Evolutionary conservation across 1,284 basidiomycete species (phyloP).

Genomic region (Cryptococcus sp.): DNA sequence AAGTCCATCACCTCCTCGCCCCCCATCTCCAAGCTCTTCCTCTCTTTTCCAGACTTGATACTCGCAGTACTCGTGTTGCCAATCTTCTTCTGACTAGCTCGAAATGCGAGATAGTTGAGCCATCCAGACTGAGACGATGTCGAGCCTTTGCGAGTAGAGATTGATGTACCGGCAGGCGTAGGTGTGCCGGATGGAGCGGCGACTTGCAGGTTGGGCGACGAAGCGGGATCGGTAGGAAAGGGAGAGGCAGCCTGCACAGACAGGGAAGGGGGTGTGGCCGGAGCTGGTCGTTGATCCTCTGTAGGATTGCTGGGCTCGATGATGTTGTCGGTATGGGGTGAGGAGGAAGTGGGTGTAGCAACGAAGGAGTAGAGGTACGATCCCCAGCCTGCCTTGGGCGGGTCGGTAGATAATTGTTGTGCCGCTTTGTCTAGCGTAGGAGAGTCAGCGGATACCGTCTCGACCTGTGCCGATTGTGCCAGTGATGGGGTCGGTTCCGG

Average conservation of each 20-base stretch:
- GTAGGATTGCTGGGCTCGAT: conserved; percentile 8
- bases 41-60: conserved; percentile 8
- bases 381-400: conserved; percentile 21
- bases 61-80: conserved; percentile 12
- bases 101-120: conserved; percentile 40
- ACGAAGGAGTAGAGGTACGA: conserved; percentile 30
- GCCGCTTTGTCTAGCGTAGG: no score
- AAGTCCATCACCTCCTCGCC: conserved; percentile 42
- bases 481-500: no score
- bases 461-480: no score
- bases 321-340: neutral
- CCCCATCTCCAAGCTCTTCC: conserved; percentile 15
- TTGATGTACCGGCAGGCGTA: neutral
- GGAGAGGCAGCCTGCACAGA: neutral
- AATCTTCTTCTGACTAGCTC: conserved; percentile 37
- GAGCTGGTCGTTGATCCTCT: conserved; percentile 16
- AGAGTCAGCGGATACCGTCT: no score
- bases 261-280: neutral
- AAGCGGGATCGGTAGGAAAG: neutral
- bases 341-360: conserved; percentile 6
- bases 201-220: neutral
- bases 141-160: conserved; percentile 2
- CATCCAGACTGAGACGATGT: conserved; percentile 19
- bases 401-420: no score
- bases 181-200: neutral